Percentiles rank a stretch among this genome's conserved stretches.
Evolutionary conservation across 2,329 filamentous ascomycete genomes (phyloP).

Genomic region (Fonsecaea pugnacius): DNA sequence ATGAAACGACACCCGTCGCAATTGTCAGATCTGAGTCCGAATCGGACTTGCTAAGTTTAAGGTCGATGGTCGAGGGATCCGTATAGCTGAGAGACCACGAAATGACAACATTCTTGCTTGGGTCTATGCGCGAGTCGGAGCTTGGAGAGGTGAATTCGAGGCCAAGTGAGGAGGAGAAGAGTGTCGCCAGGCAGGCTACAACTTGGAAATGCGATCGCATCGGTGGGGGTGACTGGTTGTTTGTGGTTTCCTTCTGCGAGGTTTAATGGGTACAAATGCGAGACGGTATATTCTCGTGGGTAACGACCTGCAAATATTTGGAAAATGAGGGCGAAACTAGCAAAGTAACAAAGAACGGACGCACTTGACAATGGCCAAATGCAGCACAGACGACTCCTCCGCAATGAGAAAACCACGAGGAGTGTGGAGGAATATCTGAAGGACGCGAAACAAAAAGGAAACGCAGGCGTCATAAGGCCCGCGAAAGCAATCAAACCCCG

Average conservation of each 20-base stretch:
- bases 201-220: constrained; percentile 6
- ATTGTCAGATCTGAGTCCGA: constrained; percentile 19
- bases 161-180: constrained; percentile 15
- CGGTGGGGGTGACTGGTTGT: background rate
- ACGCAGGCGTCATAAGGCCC: constrained; percentile 5
- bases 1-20: constrained; percentile 22
- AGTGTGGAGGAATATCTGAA: background rate
- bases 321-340: background rate
- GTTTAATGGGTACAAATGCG: background rate
- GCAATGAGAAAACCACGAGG: background rate
- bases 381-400: constrained; percentile 7
- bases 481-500: constrained; percentile 1
- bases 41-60: constrained; percentile 50
- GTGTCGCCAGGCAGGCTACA: constrained; percentile 6
- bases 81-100: constrained; percentile 36
- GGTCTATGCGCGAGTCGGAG: constrained; percentile 20
- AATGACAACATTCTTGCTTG: constrained; percentile 35
- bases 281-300: background rate
- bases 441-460: constrained; percentile 2
- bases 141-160: constrained; percentile 31
- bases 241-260: background rate
- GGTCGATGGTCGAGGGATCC: constrained; percentile 47
- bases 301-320: background rate
- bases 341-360: constrained; percentile 17
- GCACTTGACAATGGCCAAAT: constrained; percentile 8